phyloP scores from a whole-genome alignment of 2,329 filamentous ascomycete species.

The Diaporthe ampelina region DNA sequence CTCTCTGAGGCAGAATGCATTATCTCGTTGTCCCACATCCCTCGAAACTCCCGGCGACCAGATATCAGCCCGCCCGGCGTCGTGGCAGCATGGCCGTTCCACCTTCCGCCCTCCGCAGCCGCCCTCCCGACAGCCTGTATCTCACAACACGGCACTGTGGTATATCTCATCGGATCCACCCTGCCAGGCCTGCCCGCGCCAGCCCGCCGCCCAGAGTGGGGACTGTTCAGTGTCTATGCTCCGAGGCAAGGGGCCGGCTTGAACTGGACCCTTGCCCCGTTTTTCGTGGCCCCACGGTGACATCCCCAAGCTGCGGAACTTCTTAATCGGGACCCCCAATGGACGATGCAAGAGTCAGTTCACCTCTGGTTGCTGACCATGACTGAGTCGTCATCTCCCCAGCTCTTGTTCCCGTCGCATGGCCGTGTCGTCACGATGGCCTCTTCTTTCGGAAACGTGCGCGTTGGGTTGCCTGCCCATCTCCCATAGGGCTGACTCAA shows the following conservation, averaged over 20 bases:
- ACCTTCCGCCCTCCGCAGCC: background rate
- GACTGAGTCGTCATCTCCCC: conserved; percentile 8
- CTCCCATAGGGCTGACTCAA: conserved; percentile 24
- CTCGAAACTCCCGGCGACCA: background rate
- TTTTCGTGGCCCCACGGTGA: conserved; percentile 20
- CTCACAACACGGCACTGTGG: background rate
- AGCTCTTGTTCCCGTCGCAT: conserved; percentile 19
- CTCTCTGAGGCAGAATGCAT: background rate
- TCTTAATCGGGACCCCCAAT: background rate
- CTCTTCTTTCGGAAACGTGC: conserved; percentile 10
- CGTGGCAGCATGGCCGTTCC: background rate
- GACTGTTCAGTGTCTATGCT: background rate
- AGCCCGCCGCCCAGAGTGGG: conserved; percentile 22
- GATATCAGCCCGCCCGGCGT: background rate
- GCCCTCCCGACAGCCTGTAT: conserved; percentile 2
- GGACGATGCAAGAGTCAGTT: conserved; percentile 15
- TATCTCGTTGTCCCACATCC: background rate
- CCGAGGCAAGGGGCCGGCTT: conserved; percentile 18
- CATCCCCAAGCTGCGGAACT: conserved; percentile 20
- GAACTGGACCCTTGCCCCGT: conserved; percentile 15
- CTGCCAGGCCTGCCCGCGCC: conserved; percentile 2
- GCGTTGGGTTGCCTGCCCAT: conserved; percentile 1
- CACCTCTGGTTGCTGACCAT: background rate
- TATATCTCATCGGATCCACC: conserved; percentile 11
- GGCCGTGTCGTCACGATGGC: conserved; percentile 24